Base-by-base conservation (phyloP, 441 rosid genomes). In the Gossypium gossypioides region DNA sequence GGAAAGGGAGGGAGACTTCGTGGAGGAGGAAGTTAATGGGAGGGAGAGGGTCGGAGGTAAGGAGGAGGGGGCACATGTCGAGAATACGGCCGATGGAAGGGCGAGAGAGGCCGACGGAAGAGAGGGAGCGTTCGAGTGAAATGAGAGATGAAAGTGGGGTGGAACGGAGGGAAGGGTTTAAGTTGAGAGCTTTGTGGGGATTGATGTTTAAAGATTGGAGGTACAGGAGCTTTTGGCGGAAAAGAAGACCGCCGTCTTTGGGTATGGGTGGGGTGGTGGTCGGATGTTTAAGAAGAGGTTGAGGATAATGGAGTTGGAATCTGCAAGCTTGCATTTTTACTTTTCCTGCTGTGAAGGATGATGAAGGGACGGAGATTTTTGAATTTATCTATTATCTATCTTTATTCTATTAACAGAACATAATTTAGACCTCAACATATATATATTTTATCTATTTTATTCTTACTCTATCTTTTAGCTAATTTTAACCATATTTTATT, bases 201-300 rank as follows among this genome's bases (percentile, higher is more conserved):
- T 91, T 74, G 10, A 91, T 75, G 65, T 88, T 85, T 68, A 93
- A 94, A 80, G 77, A 71, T 18, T 85, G 76, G 15, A 91, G 91
- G 79, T 88, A 89, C 52, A 82, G 79, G 6, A 91, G 84, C 72
- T 91, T 93, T 62, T 86, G 83, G 6, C 89, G 84, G 84, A 91
- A 88, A 40, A 91, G 85, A 13, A 83, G 79, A 10, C 93, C 97
- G 27, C 87, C 46, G 70, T 92, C 89, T 0, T 79, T n/a, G 44
- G 81, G 44, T 1, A 60, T 65, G 50, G 76, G 12, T 18, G 24
- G 1, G 67, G 67, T 58, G 60, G 63, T 40, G 56, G 61, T 3
- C 27, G 78, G 69, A 27, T 75, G 65, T 29, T 68, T 44, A 46
- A 15, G 51, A 40, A 75, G 56, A 0, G 37, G 44, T 6, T 63